Evolutionary conservation across 1,284 basidiomycete species (phyloP), one percentile per base, ranked within the genome.

Genomic region (Marasmius fiardii): DNA sequence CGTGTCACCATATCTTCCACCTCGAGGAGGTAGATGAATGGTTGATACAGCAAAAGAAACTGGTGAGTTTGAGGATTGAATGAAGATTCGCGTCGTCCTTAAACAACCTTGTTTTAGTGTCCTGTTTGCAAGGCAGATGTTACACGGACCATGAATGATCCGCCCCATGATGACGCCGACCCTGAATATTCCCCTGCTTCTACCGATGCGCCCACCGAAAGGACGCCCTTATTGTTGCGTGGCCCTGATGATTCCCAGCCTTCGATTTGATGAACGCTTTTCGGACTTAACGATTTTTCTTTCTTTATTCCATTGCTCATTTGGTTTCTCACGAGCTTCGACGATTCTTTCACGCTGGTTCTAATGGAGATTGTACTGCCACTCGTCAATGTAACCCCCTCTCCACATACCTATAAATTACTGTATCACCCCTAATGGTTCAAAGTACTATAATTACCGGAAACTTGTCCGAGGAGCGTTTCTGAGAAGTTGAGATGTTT

Each of bases 1-100:
- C 94, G 0, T 97, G 94, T 66, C 88, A 91, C 52, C 94, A 96
- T 68, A 85, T 95, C 54, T 93, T 92, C 69, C 90, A 93, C 70
- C 75, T 90, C 53, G 84, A 87, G 45, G 93, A 95, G 70, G 85
- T 95, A 43, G 92, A 94, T 67, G 81, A 87, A 62, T 97, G 94
- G 94, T 73, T 97, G 57, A 87, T 94, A 58, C 85, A 89, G 60
- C 84, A 90, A 70, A 92, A 93, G 76, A 94, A 95, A 75, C 73
- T 94, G 68, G 92, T 93, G 65, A 66, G 88, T 79, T 41, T n/a
- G n/a, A n/a, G 43, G 48, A 14, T 43, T 31, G 59, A 55, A 56
- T 43, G 59, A 61, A 28, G 3, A 12, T 37, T 16, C 14, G 26
- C 14, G 18, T 47, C 43, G 54, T 20, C 50, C 45, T 57, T 48